Evolutionary conservation across 768 basidiomycete genomes (phyloP).

Genomic region (Russula earlei): DNA sequence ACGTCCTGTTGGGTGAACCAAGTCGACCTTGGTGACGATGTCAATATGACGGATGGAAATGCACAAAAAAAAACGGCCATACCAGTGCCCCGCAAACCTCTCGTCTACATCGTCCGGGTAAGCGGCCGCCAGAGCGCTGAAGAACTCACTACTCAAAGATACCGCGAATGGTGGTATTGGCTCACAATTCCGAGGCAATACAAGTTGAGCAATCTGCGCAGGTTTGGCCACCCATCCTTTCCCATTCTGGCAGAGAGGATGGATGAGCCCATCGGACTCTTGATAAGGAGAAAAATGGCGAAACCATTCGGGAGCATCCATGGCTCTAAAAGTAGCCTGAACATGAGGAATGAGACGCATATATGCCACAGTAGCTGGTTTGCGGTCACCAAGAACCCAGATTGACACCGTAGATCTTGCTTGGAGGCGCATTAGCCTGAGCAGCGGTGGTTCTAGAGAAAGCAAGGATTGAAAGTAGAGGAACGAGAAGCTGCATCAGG

Average conservation of each 20-base stretch:
- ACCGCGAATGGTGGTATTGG: constrained; percentile 35
- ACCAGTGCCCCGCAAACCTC: constrained; percentile 56
- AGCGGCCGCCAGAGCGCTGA: constrained; percentile 50
- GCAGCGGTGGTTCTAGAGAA: not conserved
- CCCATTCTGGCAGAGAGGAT: constrained; percentile 43
- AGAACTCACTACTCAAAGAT: not conserved
- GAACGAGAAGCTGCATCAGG: constrained; percentile 1
- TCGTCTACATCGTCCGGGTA: constrained; percentile 50
- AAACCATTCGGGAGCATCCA: constrained; percentile 74
- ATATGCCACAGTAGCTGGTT: not conserved
- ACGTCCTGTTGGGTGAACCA: constrained; percentile 69
- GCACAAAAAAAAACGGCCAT: not conserved
- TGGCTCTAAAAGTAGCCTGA: constrained; percentile 65
- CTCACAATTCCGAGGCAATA: constrained; percentile 60
- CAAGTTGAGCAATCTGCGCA: constrained; percentile 54
- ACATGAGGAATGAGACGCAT: not conserved
- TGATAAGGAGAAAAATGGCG: not conserved
- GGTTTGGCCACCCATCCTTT: constrained; percentile 57
- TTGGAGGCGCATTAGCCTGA: constrained; percentile 16
- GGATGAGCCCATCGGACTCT: not conserved
- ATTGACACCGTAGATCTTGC: constrained; percentile 64
- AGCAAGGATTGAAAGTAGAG: not conserved
- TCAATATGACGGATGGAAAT: not conserved
- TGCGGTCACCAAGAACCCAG: constrained; percentile 48
- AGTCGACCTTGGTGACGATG: constrained; percentile 35